A percentile compares a stretch with the other conserved stretches of the same genome.
Conservation (phyloP, 176 grass and related monocot genomes). For the Paspalum notatum region DNA sequence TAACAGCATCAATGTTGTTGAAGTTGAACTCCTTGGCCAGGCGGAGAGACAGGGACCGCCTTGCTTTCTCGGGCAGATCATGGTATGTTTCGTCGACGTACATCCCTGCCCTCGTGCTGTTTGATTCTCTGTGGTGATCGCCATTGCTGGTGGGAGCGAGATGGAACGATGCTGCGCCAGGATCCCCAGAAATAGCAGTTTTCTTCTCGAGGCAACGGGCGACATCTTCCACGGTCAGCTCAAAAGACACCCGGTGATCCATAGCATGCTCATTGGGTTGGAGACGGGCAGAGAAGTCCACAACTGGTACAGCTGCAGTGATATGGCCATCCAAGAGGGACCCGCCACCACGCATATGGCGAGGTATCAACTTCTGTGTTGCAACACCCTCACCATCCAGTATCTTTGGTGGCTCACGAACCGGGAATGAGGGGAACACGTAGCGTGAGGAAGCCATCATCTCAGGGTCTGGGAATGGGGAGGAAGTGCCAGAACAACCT, state of each 20-base stretch:
- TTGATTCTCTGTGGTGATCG: conserved; percentile 35
- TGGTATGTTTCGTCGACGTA: conserved; percentile 67
- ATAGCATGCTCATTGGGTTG: conserved; percentile 74
- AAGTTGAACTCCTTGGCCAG: conserved; percentile 92
- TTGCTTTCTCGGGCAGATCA: conserved; percentile 80
- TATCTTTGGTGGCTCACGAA: conserved; percentile 68
- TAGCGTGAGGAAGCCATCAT: conserved; percentile 28
- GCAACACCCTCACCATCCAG: conserved; percentile 66
- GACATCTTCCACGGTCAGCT: conserved; percentile 85
- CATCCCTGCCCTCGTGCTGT: conserved; percentile 41
- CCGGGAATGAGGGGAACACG: conserved; percentile 58
- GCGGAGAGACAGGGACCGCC: conserved; percentile 61
- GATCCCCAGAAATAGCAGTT: conserved; percentile 57
- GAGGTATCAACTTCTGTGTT: conserved; percentile 70
- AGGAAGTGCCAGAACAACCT: conserved; percentile 78
- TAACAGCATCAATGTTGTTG: conserved; percentile 52
- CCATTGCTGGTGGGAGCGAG: conserved; percentile 32
- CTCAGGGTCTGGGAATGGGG: conserved; percentile 68
- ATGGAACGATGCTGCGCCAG: conserved; percentile 49
- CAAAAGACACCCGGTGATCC: conserved; percentile 87
- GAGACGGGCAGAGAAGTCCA: conserved; percentile 55
- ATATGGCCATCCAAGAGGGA: conserved; percentile 80
- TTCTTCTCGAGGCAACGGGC: conserved; percentile 87
- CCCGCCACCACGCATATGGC: conserved; percentile 66
- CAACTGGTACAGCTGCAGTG: conserved; percentile 63